phyloP scores from a whole-genome alignment of 2,329 filamentous ascomycete species.

The Verruconis gallopava region DNA sequence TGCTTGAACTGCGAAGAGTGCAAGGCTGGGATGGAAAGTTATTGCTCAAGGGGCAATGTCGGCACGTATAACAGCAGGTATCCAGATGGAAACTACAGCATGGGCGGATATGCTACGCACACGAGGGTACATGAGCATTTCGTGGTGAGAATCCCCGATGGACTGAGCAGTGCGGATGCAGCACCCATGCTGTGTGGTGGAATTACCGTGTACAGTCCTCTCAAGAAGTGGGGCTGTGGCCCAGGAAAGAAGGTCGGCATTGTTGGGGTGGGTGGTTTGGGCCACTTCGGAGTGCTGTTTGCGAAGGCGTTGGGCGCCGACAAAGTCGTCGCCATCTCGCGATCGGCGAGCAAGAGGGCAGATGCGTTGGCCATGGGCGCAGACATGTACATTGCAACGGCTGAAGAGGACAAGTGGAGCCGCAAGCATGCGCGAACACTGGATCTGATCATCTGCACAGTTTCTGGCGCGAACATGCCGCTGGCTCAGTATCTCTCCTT shows the following conservation, averaged over 20 bases:
- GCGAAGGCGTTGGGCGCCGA: conserved; percentile 56
- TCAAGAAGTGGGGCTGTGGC: conserved; percentile 53
- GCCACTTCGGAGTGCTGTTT: conserved; percentile 60
- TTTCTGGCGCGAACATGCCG: conserved; percentile 43
- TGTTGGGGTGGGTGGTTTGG: conserved; percentile 57
- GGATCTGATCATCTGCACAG: conserved; percentile 43
- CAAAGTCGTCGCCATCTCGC: conserved; percentile 47
- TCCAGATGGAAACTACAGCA: conserved; percentile 32
- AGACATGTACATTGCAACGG: conserved; percentile 39
- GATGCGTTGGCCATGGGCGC: conserved; percentile 48
- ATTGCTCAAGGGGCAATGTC: conserved; percentile 24
- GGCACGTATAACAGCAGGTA: conserved; percentile 39
- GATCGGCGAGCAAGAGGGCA: conserved; percentile 41
- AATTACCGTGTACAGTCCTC: conserved; percentile 58
- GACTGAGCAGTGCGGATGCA: conserved; percentile 35
- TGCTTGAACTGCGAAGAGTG: conserved; percentile 42
- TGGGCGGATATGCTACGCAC: conserved; percentile 50
- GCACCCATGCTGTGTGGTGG: conserved; percentile 69
- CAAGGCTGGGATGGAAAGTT: conserved; percentile 29
- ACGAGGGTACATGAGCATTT: conserved; percentile 46
- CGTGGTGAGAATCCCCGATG: conserved; percentile 42
- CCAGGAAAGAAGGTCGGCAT: conserved; percentile 56
- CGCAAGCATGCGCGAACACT: conserved; percentile 35
- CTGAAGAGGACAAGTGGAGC: conserved; percentile 42
- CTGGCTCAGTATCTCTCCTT: conserved; percentile 44